phyloP scores from a whole-genome alignment of 2,329 filamentous ascomycete species.

The Ophiostoma sp. region DNA sequence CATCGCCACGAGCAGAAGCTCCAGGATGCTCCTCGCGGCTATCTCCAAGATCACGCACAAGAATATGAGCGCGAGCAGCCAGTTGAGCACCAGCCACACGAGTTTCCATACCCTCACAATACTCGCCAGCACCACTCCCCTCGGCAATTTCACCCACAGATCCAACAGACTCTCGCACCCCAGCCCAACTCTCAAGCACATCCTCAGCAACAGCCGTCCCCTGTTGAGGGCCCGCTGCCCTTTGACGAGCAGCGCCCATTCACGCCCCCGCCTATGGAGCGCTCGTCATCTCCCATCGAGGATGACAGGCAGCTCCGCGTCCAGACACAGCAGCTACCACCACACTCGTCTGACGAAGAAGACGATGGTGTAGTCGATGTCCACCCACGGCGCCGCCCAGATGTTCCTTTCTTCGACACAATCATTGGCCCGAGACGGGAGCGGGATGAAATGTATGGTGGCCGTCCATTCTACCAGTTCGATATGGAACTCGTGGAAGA shows the following conservation, averaged over 20 bases:
- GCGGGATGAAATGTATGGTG: constrained; percentile 84
- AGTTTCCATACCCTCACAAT: constrained; percentile 10
- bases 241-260: background rate
- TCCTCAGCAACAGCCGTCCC: constrained; percentile 10
- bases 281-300: background rate
- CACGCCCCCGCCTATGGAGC: background rate
- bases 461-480: constrained; percentile 73
- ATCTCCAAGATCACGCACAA: background rate
- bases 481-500: constrained; percentile 73
- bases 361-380: constrained; percentile 10
- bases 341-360: background rate
- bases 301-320: background rate
- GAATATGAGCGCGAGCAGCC: constrained; percentile 3
- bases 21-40: background rate
- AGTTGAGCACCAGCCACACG: constrained; percentile 3
- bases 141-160: constrained; percentile 27
- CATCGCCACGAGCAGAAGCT: constrained; percentile 15
- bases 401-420: constrained; percentile 49
- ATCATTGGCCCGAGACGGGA: constrained; percentile 46
- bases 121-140: constrained; percentile 16
- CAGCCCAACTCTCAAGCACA: constrained; percentile 12
- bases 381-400: constrained; percentile 42
- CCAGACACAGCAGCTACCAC: background rate
- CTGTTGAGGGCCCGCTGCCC: background rate
- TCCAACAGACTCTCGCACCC: constrained; percentile 23